phyloP scores from a whole-genome alignment of 768 basidiomycete genomes.

The Mycena galericulata region DNA sequence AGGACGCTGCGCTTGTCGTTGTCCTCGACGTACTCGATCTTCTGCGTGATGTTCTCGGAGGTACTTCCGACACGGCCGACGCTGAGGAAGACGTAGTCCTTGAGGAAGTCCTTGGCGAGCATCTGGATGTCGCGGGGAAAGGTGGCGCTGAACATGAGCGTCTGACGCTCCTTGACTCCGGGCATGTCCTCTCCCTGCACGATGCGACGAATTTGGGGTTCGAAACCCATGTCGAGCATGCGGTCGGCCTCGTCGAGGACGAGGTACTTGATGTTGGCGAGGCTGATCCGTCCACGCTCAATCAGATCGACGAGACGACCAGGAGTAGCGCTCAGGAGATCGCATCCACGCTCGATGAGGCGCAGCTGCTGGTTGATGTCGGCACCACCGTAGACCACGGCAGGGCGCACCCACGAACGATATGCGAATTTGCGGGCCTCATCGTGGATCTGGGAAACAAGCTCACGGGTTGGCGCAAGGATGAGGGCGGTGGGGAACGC shows the following conservation, averaged over 20 bases:
- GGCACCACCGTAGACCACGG: conserved; percentile 98
- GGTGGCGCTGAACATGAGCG: conserved; percentile 99
- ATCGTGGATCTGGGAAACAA: conserved; percentile 99
- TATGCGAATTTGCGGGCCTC: conserved; percentile 99
- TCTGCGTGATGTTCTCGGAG: conserved; percentile 99
- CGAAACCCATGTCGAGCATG: conserved; percentile 99
- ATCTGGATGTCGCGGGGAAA: conserved; percentile 99
- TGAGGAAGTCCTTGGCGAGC: conserved; percentile 94
- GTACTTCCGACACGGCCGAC: conserved; percentile 99
- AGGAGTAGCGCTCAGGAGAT: conserved; percentile 96
- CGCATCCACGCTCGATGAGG: conserved; percentile 95
- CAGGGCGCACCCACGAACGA: conserved; percentile 98
- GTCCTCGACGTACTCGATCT: conserved; percentile 98
- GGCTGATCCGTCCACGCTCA: conserved; percentile 96
- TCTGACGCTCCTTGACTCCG: conserved; percentile 90
- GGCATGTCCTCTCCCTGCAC: conserved; percentile 99
- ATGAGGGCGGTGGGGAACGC: conserved; percentile 98
- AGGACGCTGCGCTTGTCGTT: conserved; percentile 96
- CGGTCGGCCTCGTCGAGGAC: conserved; percentile 99
- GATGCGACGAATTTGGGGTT: conserved; percentile 98
- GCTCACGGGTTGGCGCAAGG: conserved; percentile 97
- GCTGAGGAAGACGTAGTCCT: conserved; percentile 98
- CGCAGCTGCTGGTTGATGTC: conserved; percentile 97
- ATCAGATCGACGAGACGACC: conserved; percentile 98
- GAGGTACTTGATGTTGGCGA: conserved; percentile 96